A percentile compares a stretch with the other conserved stretches of the same genome.
These are phyloP conservation scores for Borovskyia barvae DNA, from an alignment of 208 protist species.

Conservation along the genomic window DNA sequence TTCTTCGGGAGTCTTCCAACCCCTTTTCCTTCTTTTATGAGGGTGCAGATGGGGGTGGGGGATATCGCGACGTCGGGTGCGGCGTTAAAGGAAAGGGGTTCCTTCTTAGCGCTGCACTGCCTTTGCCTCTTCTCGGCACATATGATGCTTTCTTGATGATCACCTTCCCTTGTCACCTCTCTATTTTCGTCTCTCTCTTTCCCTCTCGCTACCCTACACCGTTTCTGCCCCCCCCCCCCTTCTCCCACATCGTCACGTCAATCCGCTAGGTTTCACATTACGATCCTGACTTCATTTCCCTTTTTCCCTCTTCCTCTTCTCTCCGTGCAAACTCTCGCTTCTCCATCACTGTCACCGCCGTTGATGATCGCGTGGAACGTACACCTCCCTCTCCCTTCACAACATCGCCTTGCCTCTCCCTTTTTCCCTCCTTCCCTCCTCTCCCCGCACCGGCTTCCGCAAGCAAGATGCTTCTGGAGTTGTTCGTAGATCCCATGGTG, in stretches of 20 bases:
- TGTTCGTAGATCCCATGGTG: slow-evolving; percentile 59
- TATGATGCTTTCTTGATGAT: no score
- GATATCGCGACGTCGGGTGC: no score
- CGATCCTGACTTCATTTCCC: neutral
- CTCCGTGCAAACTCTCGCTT: neutral
- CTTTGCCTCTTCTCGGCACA: no score
- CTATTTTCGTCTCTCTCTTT: neutral
- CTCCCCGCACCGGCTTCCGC: no score
- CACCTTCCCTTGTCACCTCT: no score
- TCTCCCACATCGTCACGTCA: neutral
- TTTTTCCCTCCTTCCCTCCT: neutral
- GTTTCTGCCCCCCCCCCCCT: neutral
- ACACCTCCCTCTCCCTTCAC: no score
- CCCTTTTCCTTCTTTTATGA: neutral
- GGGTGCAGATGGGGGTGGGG: no score
- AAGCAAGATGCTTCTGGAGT: slow-evolving; percentile 51
- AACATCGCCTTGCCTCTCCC: no score
- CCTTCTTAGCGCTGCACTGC: no score
- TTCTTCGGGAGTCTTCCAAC: neutral
- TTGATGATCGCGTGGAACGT: no score
- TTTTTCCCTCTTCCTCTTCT: slow-evolving; percentile 1
- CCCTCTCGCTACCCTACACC: neutral
- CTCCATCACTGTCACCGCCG: no score
- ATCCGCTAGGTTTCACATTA: neutral
- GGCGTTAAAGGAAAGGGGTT: no score